These are phyloP conservation scores for Piper betle DNA, from an alignment of 164 flowering plant species.

Conservation along the genomic window DNA sequence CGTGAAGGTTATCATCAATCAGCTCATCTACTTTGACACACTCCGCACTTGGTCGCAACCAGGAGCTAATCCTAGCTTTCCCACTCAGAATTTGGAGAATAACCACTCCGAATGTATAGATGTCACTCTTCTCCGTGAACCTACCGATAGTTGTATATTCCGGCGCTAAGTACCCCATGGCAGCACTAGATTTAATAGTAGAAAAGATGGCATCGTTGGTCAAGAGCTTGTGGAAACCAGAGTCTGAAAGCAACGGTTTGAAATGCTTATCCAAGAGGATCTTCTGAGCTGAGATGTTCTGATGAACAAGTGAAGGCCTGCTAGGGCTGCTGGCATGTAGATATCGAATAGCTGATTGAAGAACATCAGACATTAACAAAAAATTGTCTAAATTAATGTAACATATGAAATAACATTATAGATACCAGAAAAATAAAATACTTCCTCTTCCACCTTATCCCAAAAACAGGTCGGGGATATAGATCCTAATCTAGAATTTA, in stretches of 20 bases:
- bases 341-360: constrained; percentile 57
- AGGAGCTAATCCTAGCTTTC: constrained; percentile 29
- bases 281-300: constrained; percentile 78
- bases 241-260: constrained; percentile 62
- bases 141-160: constrained; percentile 83
- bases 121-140: constrained; percentile 78
- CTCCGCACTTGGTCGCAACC: constrained; percentile 38
- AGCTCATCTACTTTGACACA: constrained; percentile 39
- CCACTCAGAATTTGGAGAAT: constrained; percentile 70
- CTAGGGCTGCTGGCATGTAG: constrained; percentile 40
- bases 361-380: not conserved
- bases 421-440: too few relatives aligned
- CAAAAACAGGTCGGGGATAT: too few relatives aligned
- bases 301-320: constrained; percentile 63
- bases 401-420: too few relatives aligned
- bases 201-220: constrained; percentile 85
- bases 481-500: too few relatives aligned
- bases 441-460: too few relatives aligned
- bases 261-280: constrained; percentile 52
- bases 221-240: constrained; percentile 75
- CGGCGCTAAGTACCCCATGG: constrained; percentile 95
- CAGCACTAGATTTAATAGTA: constrained; percentile 77
- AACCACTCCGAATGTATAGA: constrained; percentile 82
- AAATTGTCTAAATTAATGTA: too few relatives aligned
- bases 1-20: constrained; percentile 50